A percentile compares a stretch with the other conserved stretches of the same genome.
Conservation (phyloP, 352 stramenopile species). For the Globisporangium camurandrum region DNA sequence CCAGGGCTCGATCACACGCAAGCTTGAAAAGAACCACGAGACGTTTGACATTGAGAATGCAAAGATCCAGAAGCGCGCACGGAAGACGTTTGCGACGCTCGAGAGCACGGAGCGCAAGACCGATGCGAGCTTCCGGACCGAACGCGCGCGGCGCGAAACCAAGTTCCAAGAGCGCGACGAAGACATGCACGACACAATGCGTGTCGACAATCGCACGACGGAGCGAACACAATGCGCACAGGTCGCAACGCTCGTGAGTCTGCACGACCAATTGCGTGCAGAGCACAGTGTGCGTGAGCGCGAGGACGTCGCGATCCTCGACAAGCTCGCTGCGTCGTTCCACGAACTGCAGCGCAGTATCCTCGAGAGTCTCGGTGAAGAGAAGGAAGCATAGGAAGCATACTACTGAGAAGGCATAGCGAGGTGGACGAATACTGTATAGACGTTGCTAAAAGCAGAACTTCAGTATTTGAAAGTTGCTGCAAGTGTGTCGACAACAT, state of each 20-base stretch:
- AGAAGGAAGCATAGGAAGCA: conserved; percentile 5
- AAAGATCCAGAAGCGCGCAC: conserved; percentile 88
- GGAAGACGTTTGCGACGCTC: conserved; percentile 74
- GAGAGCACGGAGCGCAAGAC: conserved; percentile 59
- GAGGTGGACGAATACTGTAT: too few relatives aligned
- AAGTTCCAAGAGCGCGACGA: conserved; percentile 64
- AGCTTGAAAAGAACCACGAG: conserved; percentile 87
- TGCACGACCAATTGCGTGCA: conserved; percentile 42
- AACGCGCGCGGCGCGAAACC: conserved; percentile 43
- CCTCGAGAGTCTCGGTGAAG: conserved; percentile 74
- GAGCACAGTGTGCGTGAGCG: conserved; percentile 41
- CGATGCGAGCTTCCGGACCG: conserved; percentile 51
- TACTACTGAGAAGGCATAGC: conserved; percentile 3
- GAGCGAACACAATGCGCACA: conserved; percentile 39
- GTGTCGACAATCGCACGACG: conserved; percentile 46
- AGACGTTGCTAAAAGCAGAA: too few relatives aligned
- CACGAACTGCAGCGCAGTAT: conserved; percentile 72
- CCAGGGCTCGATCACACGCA: conserved; percentile 81
- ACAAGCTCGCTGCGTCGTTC: conserved; percentile 75
- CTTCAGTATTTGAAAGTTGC: background rate
- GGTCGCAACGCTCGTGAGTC: conserved; percentile 39
- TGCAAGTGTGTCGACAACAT: too few relatives aligned
- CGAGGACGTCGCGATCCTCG: conserved; percentile 74
- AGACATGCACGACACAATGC: conserved; percentile 58
- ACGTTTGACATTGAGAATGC: conserved; percentile 92